Percentiles rank a stretch among this genome's conserved stretches.
These are phyloP conservation scores for Henckelia pumila DNA, from an alignment of 257 asterid species.

Conservation along the genomic window DNA sequence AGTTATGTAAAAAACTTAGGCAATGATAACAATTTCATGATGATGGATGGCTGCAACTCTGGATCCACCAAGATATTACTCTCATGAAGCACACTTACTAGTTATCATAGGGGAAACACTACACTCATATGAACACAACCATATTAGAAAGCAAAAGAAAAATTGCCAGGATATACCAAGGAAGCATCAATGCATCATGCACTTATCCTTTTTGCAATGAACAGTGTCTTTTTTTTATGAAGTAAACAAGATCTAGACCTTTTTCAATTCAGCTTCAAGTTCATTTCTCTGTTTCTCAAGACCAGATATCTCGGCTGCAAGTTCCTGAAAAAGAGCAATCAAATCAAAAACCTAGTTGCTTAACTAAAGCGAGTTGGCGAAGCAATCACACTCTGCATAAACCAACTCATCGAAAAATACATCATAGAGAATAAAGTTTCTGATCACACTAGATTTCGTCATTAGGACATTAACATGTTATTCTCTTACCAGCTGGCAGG, in stretches of 20 bases:
- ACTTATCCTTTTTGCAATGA: neutral
- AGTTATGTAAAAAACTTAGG: neutral
- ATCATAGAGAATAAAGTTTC: conserved; percentile 11
- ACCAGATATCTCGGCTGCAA: conserved; percentile 68
- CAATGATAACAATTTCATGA: neutral
- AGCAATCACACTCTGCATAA: conserved; percentile 21
- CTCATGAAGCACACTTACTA: neutral
- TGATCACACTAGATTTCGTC: neutral
- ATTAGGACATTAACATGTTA: neutral
- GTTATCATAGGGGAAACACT: neutral
- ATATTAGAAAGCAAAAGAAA: neutral
- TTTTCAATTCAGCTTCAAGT: conserved; percentile 86
- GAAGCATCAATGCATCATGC: neutral
- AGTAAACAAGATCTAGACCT: conserved; percentile 48
- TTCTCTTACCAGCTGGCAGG: conserved; percentile 3
- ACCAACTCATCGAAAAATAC: conserved; percentile 22
- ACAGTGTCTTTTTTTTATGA: conserved; percentile 1
- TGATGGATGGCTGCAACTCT: neutral
- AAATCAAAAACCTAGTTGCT: conserved; percentile 19
- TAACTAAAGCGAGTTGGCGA: neutral
- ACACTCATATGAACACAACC: conserved; percentile 1
- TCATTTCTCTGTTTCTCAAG: conserved; percentile 82
- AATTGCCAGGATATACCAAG: neutral
- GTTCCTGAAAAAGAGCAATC: conserved; percentile 56
- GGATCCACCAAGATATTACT: neutral